Percentiles rank a stretch among this genome's conserved stretches.
These are phyloP conservation scores for Pistacia vera DNA, from an alignment of 345 rosid genomes.

Conservation along the genomic window DNA sequence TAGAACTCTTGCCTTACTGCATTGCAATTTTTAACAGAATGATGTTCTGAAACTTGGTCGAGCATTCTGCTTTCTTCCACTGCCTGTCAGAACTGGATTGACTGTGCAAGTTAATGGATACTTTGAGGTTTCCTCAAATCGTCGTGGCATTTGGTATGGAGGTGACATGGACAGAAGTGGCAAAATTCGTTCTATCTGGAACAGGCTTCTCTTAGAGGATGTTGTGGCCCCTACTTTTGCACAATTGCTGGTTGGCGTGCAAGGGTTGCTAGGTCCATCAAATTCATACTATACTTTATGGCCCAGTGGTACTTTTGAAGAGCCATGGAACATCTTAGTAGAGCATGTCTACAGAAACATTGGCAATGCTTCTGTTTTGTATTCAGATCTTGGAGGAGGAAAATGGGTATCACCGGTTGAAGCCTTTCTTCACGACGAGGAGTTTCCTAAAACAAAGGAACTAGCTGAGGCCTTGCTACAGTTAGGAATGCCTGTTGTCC, in stretches of 20 bases:
- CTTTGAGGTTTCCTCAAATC: conserved; percentile 96
- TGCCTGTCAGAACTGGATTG: conserved; percentile 93
- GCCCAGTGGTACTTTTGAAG: conserved; percentile 89
- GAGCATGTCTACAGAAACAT: conserved; percentile 73
- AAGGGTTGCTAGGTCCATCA: conserved; percentile 59
- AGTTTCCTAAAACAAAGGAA: conserved; percentile 64
- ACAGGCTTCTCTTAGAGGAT: conserved; percentile 92
- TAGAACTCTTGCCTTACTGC: conserved; percentile 24
- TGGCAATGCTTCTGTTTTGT: conserved; percentile 59
- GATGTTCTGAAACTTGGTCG: conserved; percentile 71
- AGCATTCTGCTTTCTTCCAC: conserved; percentile 94
- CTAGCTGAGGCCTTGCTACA: conserved; percentile 72
- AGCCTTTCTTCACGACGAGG: conserved; percentile 87
- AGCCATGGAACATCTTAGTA: conserved; percentile 90
- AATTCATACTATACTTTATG: conserved; percentile 71
- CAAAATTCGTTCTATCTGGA: conserved; percentile 92
- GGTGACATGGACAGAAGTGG: conserved; percentile 99
- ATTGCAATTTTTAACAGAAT: conserved; percentile 49
- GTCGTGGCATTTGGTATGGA: conserved; percentile 99
- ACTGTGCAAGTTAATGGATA: conserved; percentile 87
- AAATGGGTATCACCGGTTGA: conserved; percentile 82
- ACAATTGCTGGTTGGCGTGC: conserved; percentile 68
- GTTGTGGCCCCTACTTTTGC: conserved; percentile 75
- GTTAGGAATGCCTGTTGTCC: conserved; percentile 85
- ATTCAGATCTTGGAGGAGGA: conserved; percentile 72